phyloP scores from a whole-genome alignment of 352 stramenopile species.

The Pythium sukuiense region DNA sequence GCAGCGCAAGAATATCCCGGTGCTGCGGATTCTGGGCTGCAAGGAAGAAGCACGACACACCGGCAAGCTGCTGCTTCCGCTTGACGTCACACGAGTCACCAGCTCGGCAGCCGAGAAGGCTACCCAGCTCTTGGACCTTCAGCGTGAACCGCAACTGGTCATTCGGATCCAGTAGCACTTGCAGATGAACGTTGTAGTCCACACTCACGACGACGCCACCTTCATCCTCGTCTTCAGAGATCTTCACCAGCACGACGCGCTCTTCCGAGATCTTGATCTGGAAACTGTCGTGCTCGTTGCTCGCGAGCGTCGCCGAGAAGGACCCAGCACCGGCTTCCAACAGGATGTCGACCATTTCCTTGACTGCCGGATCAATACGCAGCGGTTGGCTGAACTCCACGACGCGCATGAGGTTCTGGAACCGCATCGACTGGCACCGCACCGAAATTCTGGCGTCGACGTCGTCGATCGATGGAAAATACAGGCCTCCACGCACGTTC shows the following conservation, averaged over 20 bases:
- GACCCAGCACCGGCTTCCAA: conserved; percentile 65
- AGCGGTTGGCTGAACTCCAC: conserved; percentile 52
- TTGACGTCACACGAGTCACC: conserved; percentile 70
- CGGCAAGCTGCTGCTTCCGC: conserved; percentile 38
- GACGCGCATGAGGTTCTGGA: conserved; percentile 52
- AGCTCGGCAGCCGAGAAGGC: conserved; percentile 56
- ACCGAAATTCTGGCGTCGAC: conserved; percentile 55
- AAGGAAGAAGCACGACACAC: conserved; percentile 74
- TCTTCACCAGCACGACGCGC: conserved; percentile 58
- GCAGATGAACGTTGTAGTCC: conserved; percentile 57
- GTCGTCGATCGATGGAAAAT: conserved; percentile 75
- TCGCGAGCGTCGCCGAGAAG: conserved; percentile 79
- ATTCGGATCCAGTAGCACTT: conserved; percentile 67
- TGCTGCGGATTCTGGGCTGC: conserved; percentile 78
- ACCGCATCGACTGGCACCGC: conserved; percentile 66
- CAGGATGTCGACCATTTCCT: conserved; percentile 71
- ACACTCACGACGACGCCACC: conserved; percentile 55
- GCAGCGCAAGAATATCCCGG: conserved; percentile 67
- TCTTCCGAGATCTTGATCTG: conserved; percentile 72
- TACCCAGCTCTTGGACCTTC: conserved; percentile 78
- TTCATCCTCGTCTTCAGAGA: conserved; percentile 72
- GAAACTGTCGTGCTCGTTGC: conserved; percentile 80
- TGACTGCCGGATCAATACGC: conserved; percentile 57
- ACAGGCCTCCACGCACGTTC: conserved; percentile 48
- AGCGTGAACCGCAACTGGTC: conserved; percentile 70